Conservation (phyloP, 371 early-diverging fungal species). For the Zancudomyces culisetae region DNA sequence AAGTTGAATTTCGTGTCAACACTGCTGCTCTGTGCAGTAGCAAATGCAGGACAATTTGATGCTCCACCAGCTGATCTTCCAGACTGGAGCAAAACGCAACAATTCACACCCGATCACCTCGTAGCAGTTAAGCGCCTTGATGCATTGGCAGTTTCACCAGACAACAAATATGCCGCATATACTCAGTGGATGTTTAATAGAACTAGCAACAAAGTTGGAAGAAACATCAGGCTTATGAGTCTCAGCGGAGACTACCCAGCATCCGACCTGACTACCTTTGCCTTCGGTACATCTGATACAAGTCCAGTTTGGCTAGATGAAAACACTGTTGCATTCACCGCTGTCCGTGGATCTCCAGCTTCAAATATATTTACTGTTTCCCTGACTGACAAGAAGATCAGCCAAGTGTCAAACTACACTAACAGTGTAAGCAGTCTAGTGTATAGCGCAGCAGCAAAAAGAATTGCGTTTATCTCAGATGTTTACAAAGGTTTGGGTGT, state of each 20-base stretch:
- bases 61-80: too few relatives aligned
- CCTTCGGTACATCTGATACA: conserved; percentile 8
- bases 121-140: conserved; percentile 16
- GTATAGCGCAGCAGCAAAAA: conserved; percentile 3
- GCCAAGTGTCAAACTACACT: not conserved
- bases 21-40: too few relatives aligned
- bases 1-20: too few relatives aligned
- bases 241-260: not conserved
- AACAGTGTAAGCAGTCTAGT: conserved; percentile 5
- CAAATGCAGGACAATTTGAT: too few relatives aligned
- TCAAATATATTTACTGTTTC: conserved; percentile 1
- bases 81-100: not conserved
- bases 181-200: conserved; percentile 17
- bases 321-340: conserved; percentile 9
- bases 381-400: not conserved
- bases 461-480: conserved; percentile 8
- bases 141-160: conserved; percentile 11
- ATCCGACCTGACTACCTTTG: conserved; percentile 3
- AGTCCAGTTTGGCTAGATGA: conserved; percentile 12
- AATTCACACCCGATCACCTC: conserved; percentile 19
- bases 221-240: conserved; percentile 11
- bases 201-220: conserved; percentile 11
- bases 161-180: conserved; percentile 9
- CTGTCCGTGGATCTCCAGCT: conserved; percentile 9
- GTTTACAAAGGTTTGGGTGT: conserved; percentile 11